Evolutionary conservation across 108 stramenopile species (phyloP), one percentile per base, ranked within the genome.

Genomic region (Mayamaea pseudoterrestris): DNA sequence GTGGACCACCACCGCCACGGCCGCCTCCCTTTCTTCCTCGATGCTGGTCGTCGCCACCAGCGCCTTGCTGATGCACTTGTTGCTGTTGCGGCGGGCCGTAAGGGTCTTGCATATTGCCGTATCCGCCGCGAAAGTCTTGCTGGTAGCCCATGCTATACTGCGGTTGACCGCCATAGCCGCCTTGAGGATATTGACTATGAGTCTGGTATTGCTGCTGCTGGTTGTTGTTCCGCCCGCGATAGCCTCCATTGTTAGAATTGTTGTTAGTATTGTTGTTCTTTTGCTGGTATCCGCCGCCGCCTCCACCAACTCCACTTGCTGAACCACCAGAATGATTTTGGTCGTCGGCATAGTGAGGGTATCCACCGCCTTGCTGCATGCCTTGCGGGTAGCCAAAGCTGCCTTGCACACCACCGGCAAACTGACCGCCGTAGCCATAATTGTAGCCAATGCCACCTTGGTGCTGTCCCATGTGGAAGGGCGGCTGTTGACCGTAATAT

Each of bases 301-400:
- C 65, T 31, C 80, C 78, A 41, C 78, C 80, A 7, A 46, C 61
- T 56, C 65, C 58, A 40, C 46, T 48, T 21, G 48, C 36, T 13
- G 60, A 44, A 30, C 52, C 41, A 4, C 35, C 31, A 21, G 43
- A 61, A 20, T 70, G 66, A 23, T 64, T 66, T 9, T 74, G 74
- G 23, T 80, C 79, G 29, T 87, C 72, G 37, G 78, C 68, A 41
- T 74, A 74, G 13, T 71, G 61, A n/a, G 79, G 74, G 44, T 71
- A 81, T 41, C 80, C 82, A 12, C 78, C 78, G 25, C 67, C 80
- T n/a, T 49, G 58, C 41, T 79, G 82, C 74, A 78, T 79, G 35
- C 71, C 58, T 58, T 78, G 82, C 40, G 63, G 80, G 62, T 73
- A 83, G 50, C 65, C 87, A 71, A 57, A 72, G 34, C 73, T 69